Evolutionary conservation across 345 rosid species (phyloP), one percentile per base, ranked within the genome.

Genomic region (Eucalyptus regnans): DNA sequence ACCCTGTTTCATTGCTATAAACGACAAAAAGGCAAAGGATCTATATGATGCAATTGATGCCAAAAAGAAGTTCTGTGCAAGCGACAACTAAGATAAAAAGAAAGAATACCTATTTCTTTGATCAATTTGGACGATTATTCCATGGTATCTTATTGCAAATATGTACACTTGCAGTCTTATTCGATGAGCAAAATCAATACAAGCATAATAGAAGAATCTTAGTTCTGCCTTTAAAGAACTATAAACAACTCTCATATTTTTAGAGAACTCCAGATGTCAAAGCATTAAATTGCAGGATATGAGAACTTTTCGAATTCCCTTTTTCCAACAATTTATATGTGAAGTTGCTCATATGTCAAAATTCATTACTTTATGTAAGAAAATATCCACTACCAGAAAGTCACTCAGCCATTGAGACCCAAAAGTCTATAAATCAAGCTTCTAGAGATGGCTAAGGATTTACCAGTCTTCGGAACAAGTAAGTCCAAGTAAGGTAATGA

Each of bases 401-500:
- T 76, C 48, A n/a, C 27, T 29, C 33, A 50, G 43, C 41, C 49
- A 66, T 60, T 27, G 54, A 87, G 48, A 46, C 48, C 71, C 49
- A 76, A 68, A 88, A 68, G 50, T 33, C 12, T 48, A 25, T 17
- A 83, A 85, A 17, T 31, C 46, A 81, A 48, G 68, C 33, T 37
- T 46, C 64, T 50, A 86, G 60, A 80, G 71, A 66, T 86, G 58
- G 79, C 83, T 27, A 71, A 91, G 88, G 80, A 46, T 23, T 90
- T 96, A 97, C 99, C 98, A 97, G 92, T 96, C 99, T 94, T 71
- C 98, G 99, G 91, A 95, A 97, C 90, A 97, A 91, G 93, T 97
- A 97, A 17, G 99, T 97, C 99, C 99, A 97, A 46, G 99, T 95
- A 89, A 97, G 96, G 92, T 96, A 97, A 92, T 96, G 99, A 87